phyloP scores from a whole-genome alignment of 2,329 filamentous ascomycete genomes.

The Cladophialophora carrionii region DNA sequence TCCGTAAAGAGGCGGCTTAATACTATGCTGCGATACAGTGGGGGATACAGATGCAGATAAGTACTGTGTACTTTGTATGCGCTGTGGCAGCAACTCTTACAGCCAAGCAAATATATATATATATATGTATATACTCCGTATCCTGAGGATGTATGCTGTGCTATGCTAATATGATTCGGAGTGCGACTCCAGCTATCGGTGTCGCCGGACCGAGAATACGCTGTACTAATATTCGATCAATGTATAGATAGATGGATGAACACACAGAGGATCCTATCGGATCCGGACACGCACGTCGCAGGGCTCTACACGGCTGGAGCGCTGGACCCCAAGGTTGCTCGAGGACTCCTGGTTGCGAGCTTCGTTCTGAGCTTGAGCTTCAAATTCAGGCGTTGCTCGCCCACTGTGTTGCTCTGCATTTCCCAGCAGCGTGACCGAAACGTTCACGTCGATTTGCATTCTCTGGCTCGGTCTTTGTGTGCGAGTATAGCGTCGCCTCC shows the following conservation, averaged over 20 bases:
- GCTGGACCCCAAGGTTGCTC: background rate
- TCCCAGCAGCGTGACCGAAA: conserved; percentile 8
- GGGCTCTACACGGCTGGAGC: background rate
- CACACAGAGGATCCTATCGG: background rate
- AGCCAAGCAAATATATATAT: no score
- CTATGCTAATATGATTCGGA: background rate
- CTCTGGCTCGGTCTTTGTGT: background rate
- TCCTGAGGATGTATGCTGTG: background rate
- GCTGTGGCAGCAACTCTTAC: no score
- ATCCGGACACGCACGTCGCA: conserved; percentile 9
- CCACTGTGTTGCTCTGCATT: background rate
- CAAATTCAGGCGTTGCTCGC: background rate
- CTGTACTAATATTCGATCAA: background rate
- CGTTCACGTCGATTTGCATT: conserved; percentile 16
- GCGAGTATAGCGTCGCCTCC: background rate
- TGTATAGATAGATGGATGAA: background rate
- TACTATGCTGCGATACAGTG: no score
- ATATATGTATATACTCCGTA: no score
- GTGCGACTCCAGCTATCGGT: background rate
- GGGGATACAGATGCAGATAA: no score
- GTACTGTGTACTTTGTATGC: no score
- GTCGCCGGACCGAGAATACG: background rate
- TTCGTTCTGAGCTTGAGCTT: background rate
- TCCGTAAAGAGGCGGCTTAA: no score
- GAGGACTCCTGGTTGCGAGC: background rate